Percentiles rank a stretch among this genome's conserved stretches.
Conservation (phyloP, 169 alveolate genomes). For the Sarcocystis neurona region DNA sequence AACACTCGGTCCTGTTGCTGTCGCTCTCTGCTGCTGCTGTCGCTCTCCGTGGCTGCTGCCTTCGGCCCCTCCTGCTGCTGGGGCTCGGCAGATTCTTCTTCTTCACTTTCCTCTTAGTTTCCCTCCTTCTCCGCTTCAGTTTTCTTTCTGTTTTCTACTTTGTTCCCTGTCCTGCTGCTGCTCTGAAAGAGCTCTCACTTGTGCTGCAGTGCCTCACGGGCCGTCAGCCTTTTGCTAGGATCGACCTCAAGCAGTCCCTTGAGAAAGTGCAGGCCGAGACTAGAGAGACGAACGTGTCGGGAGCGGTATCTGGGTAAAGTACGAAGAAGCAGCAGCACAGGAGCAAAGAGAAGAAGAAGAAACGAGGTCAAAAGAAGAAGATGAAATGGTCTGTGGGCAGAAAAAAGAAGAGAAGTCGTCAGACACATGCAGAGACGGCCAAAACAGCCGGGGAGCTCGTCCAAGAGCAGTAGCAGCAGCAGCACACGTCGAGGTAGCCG, state of each 20-base stretch:
- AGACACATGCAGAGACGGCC: neutral
- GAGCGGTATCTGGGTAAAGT: neutral
- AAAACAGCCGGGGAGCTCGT: no score
- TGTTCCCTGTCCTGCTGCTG: neutral
- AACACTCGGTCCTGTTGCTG: no score
- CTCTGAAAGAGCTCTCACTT: neutral
- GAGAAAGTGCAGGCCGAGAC: neutral
- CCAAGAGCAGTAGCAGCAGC: no score
- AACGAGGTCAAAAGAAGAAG: neutral
- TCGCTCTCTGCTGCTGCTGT: no score
- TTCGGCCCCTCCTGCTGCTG: no score
- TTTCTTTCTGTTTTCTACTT: neutral
- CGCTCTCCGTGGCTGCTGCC: no score
- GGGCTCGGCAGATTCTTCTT: neutral
- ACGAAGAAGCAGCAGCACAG: neutral
- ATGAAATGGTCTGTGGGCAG: neutral
- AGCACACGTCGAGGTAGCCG: no score
- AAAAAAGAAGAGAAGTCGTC: neutral
- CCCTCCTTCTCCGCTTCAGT: conserved; percentile 2
- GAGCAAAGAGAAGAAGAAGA: neutral
- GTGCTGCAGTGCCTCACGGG: conserved; percentile 38
- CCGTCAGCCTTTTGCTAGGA: conserved; percentile 22
- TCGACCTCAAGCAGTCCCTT: neutral
- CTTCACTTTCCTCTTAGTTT: neutral
- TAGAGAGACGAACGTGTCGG: neutral